A percentile compares a stretch with the other conserved stretches of the same genome.
Conservation (phyloP, 1,139 yeast genomes). For the Schwanniomyces etchellsii region DNA sequence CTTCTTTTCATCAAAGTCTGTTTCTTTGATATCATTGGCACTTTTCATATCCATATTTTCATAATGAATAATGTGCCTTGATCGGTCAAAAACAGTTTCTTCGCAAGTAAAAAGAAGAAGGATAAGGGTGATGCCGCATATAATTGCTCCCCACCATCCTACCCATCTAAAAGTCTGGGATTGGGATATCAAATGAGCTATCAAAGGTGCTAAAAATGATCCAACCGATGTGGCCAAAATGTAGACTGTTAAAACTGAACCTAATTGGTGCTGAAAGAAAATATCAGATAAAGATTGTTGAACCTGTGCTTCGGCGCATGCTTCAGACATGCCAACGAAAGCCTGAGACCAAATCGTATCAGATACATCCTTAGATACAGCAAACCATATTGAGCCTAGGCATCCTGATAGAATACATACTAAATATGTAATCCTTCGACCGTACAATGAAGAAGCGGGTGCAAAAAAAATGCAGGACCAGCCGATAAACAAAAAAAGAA, state of each 20-base stretch:
- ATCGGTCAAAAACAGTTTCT: slow-evolving; percentile 73
- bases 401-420: slow-evolving; percentile 21
- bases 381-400: slow-evolving; percentile 39
- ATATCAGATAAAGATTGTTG: slow-evolving; percentile 47
- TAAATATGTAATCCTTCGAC: slow-evolving; percentile 47
- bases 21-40: slow-evolving; percentile 1
- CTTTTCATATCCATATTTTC: too few relatives aligned
- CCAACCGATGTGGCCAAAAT: slow-evolving; percentile 4
- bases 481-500: slow-evolving; percentile 51
- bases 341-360: slow-evolving; percentile 37
- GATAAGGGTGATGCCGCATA: slow-evolving; percentile 54
- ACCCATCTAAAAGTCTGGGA: slow-evolving; percentile 68
- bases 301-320: slow-evolving; percentile 52
- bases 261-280: slow-evolving; percentile 49
- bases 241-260: slow-evolving; percentile 25
- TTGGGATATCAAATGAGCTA: slow-evolving; percentile 43
- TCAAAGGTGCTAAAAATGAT: slow-evolving; percentile 12
- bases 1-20: slow-evolving; percentile 7
- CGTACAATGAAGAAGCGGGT: slow-evolving; percentile 49
- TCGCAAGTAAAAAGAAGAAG: slow-evolving; percentile 58
- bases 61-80: slow-evolving; percentile 8
- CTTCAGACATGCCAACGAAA: slow-evolving; percentile 43
- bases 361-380: slow-evolving; percentile 30
- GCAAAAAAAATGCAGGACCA: slow-evolving; percentile 32
- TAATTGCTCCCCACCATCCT: slow-evolving; percentile 75